phyloP scores from a whole-genome alignment of 345 rosid species.

The Aquilaria sinensis region DNA sequence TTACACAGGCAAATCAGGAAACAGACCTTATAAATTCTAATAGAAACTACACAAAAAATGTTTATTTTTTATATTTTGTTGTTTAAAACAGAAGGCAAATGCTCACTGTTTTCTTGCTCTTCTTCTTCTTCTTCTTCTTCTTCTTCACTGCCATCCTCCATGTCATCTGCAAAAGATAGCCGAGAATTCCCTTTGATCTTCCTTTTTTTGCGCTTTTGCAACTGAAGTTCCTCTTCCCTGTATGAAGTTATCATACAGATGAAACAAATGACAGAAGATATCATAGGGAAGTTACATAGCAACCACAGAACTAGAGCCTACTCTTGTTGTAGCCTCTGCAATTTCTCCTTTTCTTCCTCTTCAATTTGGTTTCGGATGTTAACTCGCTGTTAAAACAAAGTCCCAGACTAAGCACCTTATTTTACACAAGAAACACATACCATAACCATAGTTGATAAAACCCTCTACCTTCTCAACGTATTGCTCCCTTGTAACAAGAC shows the following conservation, averaged over 20 bases:
- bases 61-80: too few species aligned
- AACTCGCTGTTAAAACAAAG: slow-evolving; percentile 51
- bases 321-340: slow-evolving; percentile 89
- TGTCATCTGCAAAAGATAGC: slow-evolving; percentile 78
- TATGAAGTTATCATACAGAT: slow-evolving; percentile 8
- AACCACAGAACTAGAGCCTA: slow-evolving; percentile 23
- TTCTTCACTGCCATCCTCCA: slow-evolving; percentile 76
- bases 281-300: neutral
- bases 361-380: slow-evolving; percentile 87
- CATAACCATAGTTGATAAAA: neutral
- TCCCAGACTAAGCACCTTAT: neutral
- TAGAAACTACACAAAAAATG: too few species aligned
- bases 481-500: slow-evolving; percentile 93
- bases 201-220: slow-evolving; percentile 86
- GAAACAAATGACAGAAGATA: neutral
- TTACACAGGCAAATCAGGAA: too few species aligned
- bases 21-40: too few species aligned
- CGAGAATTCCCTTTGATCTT: slow-evolving; percentile 74
- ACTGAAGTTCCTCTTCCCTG: slow-evolving; percentile 89
- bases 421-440: too few species aligned
- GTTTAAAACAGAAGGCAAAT: neutral
- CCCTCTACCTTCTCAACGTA: slow-evolving; percentile 90
- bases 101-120: slow-evolving; percentile 33
- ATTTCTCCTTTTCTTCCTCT: slow-evolving; percentile 98
- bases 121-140: slow-evolving; percentile 33